These are phyloP conservation scores for Coprinopsis strossmayeri DNA, from an alignment of 768 basidiomycete species.

Conservation along the genomic window DNA sequence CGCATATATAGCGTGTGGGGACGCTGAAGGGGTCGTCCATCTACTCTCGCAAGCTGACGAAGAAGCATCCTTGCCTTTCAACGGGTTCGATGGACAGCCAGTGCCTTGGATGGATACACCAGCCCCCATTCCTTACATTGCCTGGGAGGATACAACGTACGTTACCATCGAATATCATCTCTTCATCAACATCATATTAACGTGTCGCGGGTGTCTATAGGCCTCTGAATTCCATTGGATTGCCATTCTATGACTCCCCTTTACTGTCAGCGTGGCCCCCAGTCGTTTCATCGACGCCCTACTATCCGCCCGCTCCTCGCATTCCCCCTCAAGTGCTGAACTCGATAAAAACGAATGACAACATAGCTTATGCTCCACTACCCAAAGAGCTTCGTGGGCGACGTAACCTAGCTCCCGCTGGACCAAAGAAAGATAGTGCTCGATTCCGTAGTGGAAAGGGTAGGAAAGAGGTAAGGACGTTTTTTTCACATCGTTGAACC, in stretches of 20 bases:
- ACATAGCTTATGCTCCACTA: constrained; percentile 81
- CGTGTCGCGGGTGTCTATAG: no score
- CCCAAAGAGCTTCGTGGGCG: constrained; percentile 82
- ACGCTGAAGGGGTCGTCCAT: constrained; percentile 79
- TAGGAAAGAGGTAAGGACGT: constrained; percentile 37
- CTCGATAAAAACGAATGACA: constrained; percentile 82
- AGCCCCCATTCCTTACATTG: constrained; percentile 58
- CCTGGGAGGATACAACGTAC: constrained; percentile 83
- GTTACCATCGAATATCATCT: constrained; percentile 16
- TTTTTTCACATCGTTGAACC: background rate
- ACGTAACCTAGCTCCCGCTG: constrained; percentile 65
- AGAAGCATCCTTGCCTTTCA: constrained; percentile 62
- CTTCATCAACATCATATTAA: background rate
- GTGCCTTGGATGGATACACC: constrained; percentile 79
- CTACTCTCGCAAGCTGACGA: constrained; percentile 70
- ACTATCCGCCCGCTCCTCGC: constrained; percentile 64
- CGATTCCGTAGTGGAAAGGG: constrained; percentile 83
- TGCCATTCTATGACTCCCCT: constrained; percentile 73
- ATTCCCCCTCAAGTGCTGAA: constrained; percentile 75
- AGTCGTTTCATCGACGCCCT: constrained; percentile 27
- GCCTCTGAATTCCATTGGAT: constrained; percentile 82
- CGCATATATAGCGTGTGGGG: constrained; percentile 90
- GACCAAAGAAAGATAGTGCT: constrained; percentile 48
- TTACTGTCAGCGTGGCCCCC: constrained; percentile 72
- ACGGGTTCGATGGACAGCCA: constrained; percentile 84